A percentile compares a stretch with the other conserved stretches of the same genome.
These are phyloP conservation scores for Aspergillus costaricaensis DNA, from an alignment of 2,329 filamentous ascomycete genomes.

Conservation along the genomic window DNA sequence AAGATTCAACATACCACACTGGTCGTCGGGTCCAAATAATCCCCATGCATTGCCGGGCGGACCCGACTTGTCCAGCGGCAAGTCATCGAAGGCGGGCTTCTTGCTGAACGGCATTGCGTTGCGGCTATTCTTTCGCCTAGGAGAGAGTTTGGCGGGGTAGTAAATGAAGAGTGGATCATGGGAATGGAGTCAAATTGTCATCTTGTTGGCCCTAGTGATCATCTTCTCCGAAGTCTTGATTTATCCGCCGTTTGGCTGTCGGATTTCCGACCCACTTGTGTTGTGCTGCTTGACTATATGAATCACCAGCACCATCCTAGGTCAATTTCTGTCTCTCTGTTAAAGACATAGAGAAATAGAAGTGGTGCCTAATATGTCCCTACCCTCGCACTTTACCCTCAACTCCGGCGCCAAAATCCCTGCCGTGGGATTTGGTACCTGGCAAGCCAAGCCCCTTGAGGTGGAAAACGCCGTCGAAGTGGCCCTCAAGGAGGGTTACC, in stretches of 20 bases:
- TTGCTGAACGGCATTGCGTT: background rate
- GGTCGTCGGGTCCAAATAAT: background rate
- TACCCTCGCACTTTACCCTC: conserved; percentile 27
- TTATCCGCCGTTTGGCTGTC: background rate
- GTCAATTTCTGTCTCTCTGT: no score
- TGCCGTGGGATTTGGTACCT: background rate
- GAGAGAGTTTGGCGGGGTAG: background rate
- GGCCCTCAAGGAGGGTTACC: conserved; percentile 57
- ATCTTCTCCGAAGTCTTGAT: background rate
- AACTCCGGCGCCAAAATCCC: conserved; percentile 19
- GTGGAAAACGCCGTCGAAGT: background rate
- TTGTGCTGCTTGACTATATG: background rate
- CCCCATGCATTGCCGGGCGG: background rate
- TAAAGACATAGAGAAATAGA: background rate
- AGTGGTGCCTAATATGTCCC: conserved; percentile 8
- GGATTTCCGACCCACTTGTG: background rate
- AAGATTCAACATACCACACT: background rate
- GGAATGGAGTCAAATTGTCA: no score
- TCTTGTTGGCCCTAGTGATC: no score
- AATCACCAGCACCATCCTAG: background rate
- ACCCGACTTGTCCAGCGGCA: background rate
- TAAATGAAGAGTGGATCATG: no score
- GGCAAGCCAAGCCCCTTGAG: background rate
- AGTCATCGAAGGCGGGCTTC: background rate
- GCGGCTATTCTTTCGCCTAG: background rate